A percentile compares a stretch with the other conserved stretches of the same genome.
Conservation (phyloP, 345 rosid species). For the Passiflora organensis region DNA sequence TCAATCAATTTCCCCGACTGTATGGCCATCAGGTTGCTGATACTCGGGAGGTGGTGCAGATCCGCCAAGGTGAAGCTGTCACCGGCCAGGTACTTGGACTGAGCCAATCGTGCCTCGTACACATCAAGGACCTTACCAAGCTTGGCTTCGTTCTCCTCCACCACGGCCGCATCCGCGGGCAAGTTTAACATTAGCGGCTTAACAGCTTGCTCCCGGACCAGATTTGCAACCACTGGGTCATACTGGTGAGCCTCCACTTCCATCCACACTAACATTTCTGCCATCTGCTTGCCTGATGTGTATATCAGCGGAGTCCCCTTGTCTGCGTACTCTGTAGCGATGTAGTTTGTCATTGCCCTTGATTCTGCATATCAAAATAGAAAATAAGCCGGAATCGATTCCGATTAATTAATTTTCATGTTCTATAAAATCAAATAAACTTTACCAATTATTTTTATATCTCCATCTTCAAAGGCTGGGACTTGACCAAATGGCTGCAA, state of each 20-base stretch:
- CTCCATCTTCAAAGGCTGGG: neutral
- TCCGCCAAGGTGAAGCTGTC: conserved; percentile 63
- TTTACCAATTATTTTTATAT: neutral
- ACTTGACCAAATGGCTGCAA: neutral
- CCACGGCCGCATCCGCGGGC: conserved; percentile 44
- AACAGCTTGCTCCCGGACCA: conserved; percentile 44
- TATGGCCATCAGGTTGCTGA: conserved; percentile 35
- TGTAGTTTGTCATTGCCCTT: conserved; percentile 69
- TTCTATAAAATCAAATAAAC: too few species aligned
- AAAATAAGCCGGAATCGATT: too few species aligned
- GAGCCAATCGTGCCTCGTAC: conserved; percentile 52
- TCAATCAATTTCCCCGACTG: conserved; percentile 34
- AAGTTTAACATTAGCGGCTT: conserved; percentile 44
- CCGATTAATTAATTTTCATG: too few species aligned
- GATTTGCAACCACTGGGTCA: conserved; percentile 49
- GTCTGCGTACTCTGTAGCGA: conserved; percentile 38
- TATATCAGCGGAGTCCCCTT: conserved; percentile 53
- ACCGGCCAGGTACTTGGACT: conserved; percentile 61
- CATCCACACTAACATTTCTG: conserved; percentile 42
- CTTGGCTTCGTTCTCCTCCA: conserved; percentile 48
- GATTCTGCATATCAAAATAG: conserved; percentile 76
- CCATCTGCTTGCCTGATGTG: conserved; percentile 16
- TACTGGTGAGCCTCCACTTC: conserved; percentile 69
- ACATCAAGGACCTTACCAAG: conserved; percentile 42
- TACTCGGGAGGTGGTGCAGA: conserved; percentile 62